A percentile compares a stretch with the other conserved stretches of the same genome.
phyloP scores from a whole-genome alignment of 805 yeast species.

The Nakazawaea ernobii region DNA sequence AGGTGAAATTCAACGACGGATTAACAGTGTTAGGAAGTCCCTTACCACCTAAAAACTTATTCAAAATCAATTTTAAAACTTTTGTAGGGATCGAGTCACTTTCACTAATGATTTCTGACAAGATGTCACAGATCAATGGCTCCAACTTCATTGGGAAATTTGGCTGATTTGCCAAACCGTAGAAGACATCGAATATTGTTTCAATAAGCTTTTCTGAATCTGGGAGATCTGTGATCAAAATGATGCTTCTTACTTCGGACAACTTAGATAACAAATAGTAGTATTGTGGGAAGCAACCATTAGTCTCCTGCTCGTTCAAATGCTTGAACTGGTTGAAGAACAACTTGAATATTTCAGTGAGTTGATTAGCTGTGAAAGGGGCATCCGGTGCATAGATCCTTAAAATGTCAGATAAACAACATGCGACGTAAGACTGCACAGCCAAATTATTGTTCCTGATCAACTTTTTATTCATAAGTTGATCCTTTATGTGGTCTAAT shows the following conservation, averaged over 20 bases:
- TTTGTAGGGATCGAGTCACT: slow-evolving; percentile 55
- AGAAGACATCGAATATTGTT: slow-evolving; percentile 55
- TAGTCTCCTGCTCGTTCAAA: slow-evolving; percentile 44
- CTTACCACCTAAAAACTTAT: slow-evolving; percentile 44
- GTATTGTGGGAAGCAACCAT: slow-evolving; percentile 58
- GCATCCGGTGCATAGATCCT: slow-evolving; percentile 87
- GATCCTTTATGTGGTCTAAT: slow-evolving; percentile 39
- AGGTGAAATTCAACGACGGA: slow-evolving; percentile 61
- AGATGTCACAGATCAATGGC: slow-evolving; percentile 60
- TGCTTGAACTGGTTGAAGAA: slow-evolving; percentile 58
- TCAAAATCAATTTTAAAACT: slow-evolving; percentile 58
- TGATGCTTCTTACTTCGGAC: slow-evolving; percentile 70
- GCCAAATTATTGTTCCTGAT: slow-evolving; percentile 58
- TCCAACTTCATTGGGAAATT: slow-evolving; percentile 47
- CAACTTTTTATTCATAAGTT: slow-evolving; percentile 53
- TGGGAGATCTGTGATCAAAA: slow-evolving; percentile 70
- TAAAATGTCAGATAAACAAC: slow-evolving; percentile 71
- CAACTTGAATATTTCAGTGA: slow-evolving; percentile 60
- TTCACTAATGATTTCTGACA: slow-evolving; percentile 71
- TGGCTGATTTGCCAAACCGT: slow-evolving; percentile 39
- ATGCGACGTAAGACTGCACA: slow-evolving; percentile 62
- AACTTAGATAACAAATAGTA: slow-evolving; percentile 60
- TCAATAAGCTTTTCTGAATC: slow-evolving; percentile 51
- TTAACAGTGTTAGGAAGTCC: slow-evolving; percentile 30
- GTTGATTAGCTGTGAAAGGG: slow-evolving; percentile 63